phyloP scores from a whole-genome alignment of 164 flowering plant genomes.

The Vitis rupestris region DNA sequence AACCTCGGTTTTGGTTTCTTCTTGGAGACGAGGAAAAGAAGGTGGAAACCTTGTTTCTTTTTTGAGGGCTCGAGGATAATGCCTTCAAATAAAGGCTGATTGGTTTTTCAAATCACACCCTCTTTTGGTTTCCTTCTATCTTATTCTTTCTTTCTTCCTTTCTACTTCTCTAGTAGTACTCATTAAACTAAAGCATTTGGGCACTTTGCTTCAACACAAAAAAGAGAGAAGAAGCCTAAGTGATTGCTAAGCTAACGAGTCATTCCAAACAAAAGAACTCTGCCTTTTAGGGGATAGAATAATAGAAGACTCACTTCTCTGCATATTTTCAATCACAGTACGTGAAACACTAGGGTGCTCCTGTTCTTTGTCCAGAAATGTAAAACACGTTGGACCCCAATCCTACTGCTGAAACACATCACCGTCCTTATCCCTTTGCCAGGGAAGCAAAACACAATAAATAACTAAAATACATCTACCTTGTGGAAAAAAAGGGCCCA shows the following conservation, averaged over 20 bases:
- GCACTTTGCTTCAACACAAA: background rate
- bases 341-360: too few species aligned
- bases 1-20: constrained; percentile 7
- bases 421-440: too few species aligned
- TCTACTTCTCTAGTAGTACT: background rate
- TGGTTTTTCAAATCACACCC: constrained; percentile 8
- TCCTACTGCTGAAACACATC: too few species aligned
- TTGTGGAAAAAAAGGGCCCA: too few species aligned
- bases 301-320: too few species aligned
- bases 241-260: background rate
- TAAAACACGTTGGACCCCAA: too few species aligned
- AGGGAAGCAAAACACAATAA: too few species aligned
- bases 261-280: too few species aligned
- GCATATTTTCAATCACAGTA: too few species aligned
- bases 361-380: too few species aligned
- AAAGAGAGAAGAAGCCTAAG: background rate
- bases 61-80: constrained; percentile 40
- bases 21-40: constrained; percentile 11
- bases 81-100: constrained; percentile 14
- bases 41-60: background rate
- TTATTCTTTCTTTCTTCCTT: background rate
- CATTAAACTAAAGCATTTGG: background rate
- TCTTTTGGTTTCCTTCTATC: background rate
- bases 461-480: too few species aligned
- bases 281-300: too few species aligned